A percentile compares a stretch with the other conserved stretches of the same genome.
Evolutionary conservation across 2,329 filamentous ascomycete genomes (phyloP).

Genomic region (Drechmeria coniospora): DNA sequence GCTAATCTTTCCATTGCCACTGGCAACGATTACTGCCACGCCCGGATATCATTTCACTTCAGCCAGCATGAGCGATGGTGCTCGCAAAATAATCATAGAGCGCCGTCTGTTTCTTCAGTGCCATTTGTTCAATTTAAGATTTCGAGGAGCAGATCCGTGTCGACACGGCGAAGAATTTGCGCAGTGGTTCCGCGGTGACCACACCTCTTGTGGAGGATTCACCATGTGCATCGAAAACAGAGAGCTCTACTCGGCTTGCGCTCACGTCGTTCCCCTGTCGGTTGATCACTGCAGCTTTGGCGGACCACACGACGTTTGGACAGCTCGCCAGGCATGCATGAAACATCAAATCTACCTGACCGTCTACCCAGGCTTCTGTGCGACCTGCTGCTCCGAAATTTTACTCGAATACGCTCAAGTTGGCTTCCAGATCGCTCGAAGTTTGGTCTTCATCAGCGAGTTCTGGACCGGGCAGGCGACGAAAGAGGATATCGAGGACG

Average conservation of each 20-base stretch:
- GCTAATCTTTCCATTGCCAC: too few relatives aligned
- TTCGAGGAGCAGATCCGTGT: too few relatives aligned
- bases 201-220: not conserved
- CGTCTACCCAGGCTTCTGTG: not conserved
- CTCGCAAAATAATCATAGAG: too few relatives aligned
- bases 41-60: too few relatives aligned
- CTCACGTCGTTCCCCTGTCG: not conserved
- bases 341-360: not conserved
- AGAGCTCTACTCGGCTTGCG: not conserved
- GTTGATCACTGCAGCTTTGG: not conserved
- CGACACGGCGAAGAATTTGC: too few relatives aligned
- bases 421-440: not conserved
- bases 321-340: not conserved
- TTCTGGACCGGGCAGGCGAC: not conserved
- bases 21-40: too few relatives aligned
- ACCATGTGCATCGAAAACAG: slow-evolving; percentile 1
- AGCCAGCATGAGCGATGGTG: too few relatives aligned
- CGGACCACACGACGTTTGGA: not conserved
- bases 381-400: not conserved
- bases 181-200: not conserved
- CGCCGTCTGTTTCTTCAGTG: too few relatives aligned
- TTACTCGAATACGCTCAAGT: not conserved
- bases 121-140: too few relatives aligned
- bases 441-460: not conserved
- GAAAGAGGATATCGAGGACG: not conserved